Evolutionary conservation across 1,139 yeast species (phyloP), one percentile per base, ranked within the genome.

Genomic region (Arxiozyma slooffiae): DNA sequence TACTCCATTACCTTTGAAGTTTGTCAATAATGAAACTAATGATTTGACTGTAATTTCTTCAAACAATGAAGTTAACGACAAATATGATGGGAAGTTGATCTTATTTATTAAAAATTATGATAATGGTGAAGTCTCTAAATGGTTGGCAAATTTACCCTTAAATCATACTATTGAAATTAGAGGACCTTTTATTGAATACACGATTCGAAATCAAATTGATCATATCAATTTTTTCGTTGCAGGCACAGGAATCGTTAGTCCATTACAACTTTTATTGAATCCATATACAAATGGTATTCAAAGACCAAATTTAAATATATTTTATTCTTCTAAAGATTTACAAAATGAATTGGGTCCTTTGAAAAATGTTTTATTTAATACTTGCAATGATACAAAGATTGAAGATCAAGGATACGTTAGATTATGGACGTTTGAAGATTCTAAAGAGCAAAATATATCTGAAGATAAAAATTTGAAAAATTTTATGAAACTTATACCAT

Each of bases 211-310:
- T 57, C 81, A 85, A 2, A 70, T 81, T 16, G 80, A 83, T 56
- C 67, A 71, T 77, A 74, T 34, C 79, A 84, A 66, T 81, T 76
- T 64, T 85, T 65, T 60, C 42, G 57, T 85, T 14, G 97, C 85
- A 0, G 98, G 98, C 0, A 90, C 97, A 0, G 97, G 97, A 1
- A 80, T 92, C 38, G 83, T 95, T 0, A 94, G 97, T 0, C 74
- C 81, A 4, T 65, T 90, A 34, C 98, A 90, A 64, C 66, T 81
- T 2, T 65, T 87, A 17, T 71, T 88, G 45, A 71, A 77, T 48
- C 82, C 84, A 55, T 96, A 96, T 2, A 82, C 81, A 49, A 72
- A 82, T 48, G 84, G 82, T 50, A 72, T 81, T 47, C 96, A 96
- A 24, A 38, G 38, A 20, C 41, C 38, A 0, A 75, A 74, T 54